Evolutionary conservation across 2,329 filamentous ascomycete species (phyloP).

Genomic region (Aspergillus puulaauensis): DNA sequence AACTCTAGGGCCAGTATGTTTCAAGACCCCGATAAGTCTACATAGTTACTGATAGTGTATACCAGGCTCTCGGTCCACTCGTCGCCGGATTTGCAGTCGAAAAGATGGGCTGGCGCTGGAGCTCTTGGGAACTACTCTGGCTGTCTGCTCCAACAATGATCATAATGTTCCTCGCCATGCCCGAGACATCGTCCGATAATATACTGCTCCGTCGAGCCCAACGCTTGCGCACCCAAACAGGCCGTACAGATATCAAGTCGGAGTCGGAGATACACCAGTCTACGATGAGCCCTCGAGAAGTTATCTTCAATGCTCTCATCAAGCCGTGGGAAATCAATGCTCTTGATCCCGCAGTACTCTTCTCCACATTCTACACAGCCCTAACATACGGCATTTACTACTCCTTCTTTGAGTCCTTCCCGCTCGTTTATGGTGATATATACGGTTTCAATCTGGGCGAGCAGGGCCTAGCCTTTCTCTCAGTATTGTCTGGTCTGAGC

Average conservation of each 20-base stretch:
- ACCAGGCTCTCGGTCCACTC: constrained; percentile 60
- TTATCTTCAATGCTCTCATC: constrained; percentile 52
- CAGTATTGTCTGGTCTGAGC: constrained; percentile 55
- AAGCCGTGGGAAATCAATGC: constrained; percentile 61
- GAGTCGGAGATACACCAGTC: constrained; percentile 53
- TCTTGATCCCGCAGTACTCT: constrained; percentile 62
- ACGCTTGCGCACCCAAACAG: constrained; percentile 61
- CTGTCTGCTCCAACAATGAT: constrained; percentile 52
- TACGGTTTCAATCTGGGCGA: constrained; percentile 61
- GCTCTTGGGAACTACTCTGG: constrained; percentile 22
- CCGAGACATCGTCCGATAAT: constrained; percentile 61
- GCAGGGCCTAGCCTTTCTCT: constrained; percentile 60
- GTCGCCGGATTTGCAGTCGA: constrained; percentile 61
- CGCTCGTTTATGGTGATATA: constrained; percentile 58
- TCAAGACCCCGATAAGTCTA: no score
- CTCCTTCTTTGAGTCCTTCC: constrained; percentile 66
- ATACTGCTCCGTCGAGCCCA: constrained; percentile 62
- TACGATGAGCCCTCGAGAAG: neutral
- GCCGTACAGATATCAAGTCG: constrained; percentile 52
- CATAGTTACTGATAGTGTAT: no score
- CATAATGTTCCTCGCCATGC: constrained; percentile 57
- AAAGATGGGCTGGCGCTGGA: constrained; percentile 25
- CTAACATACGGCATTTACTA: constrained; percentile 54
- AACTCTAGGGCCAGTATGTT: no score
- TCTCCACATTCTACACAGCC: constrained; percentile 61